Evolutionary conservation across 2,329 filamentous ascomycete genomes (phyloP).

Genomic region (Phialophora tarda): DNA sequence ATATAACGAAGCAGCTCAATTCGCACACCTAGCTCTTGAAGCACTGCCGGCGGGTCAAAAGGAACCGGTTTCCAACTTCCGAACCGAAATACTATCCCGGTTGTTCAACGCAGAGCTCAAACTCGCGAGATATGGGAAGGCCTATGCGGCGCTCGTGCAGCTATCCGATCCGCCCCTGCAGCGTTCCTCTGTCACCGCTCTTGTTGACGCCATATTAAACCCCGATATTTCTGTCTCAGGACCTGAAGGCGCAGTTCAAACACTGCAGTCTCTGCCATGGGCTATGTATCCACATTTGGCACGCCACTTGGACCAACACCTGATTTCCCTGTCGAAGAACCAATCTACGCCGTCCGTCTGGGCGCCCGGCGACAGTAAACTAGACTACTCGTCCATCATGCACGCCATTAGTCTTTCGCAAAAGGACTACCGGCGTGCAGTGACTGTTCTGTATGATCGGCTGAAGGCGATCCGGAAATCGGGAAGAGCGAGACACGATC

Average conservation of each 20-base stretch:
- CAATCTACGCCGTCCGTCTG: constrained; percentile 63
- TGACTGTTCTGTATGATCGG: constrained; percentile 51
- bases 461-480: constrained; percentile 45
- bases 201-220: constrained; percentile 59
- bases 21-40: constrained; percentile 75
- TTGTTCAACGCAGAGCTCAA: constrained; percentile 82
- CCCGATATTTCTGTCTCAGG: constrained; percentile 40
- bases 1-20: constrained; percentile 82
- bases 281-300: constrained; percentile 67
- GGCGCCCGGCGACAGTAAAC: constrained; percentile 39
- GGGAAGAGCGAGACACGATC: constrained; percentile 44
- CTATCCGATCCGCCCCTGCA: constrained; percentile 76
- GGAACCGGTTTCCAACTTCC: constrained; percentile 50
- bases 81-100: constrained; percentile 76
- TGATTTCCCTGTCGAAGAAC: constrained; percentile 72
- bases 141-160: constrained; percentile 77
- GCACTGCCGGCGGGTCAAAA: constrained; percentile 54
- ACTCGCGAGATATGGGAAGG: constrained; percentile 78
- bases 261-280: constrained; percentile 77
- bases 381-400: constrained; percentile 84
- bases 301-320: constrained; percentile 77
- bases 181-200: constrained; percentile 70
- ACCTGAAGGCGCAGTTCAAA: constrained; percentile 58
- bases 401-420: constrained; percentile 88
- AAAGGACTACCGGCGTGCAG: constrained; percentile 82